These are phyloP conservation scores for Zymoseptoria crescenta DNA, from an alignment of 2,329 filamentous ascomycete species.

Conservation along the genomic window DNA sequence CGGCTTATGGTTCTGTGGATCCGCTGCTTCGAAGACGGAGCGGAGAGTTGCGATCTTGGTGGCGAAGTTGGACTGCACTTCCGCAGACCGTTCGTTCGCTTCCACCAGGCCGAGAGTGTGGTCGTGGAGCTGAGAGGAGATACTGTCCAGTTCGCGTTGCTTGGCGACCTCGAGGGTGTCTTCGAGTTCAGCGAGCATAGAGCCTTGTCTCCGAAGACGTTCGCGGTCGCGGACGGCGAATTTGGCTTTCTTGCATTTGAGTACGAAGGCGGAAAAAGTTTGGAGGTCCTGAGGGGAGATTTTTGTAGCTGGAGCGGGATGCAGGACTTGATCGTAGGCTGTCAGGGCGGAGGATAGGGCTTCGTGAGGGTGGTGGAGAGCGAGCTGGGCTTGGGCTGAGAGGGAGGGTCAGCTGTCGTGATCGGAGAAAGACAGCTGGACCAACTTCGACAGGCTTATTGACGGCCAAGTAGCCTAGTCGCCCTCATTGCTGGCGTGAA, in stretches of 20 bases:
- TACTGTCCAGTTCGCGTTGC: slow-evolving; percentile 33
- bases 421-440: neutral
- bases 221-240: slow-evolving; percentile 70
- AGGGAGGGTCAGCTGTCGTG: neutral
- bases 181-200: slow-evolving; percentile 55
- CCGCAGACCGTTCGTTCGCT: slow-evolving; percentile 40
- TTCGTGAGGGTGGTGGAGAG: slow-evolving; percentile 61
- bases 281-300: slow-evolving; percentile 27
- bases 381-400: slow-evolving; percentile 68
- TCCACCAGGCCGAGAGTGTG: slow-evolving; percentile 38
- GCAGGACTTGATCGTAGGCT: slow-evolving; percentile 54
- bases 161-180: slow-evolving; percentile 43
- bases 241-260: slow-evolving; percentile 74
- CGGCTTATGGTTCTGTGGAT: slow-evolving; percentile 37
- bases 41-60: slow-evolving; percentile 39
- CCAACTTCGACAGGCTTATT: neutral
- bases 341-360: slow-evolving; percentile 61
- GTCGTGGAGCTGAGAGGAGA: slow-evolving; percentile 24
- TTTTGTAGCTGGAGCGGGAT: slow-evolving; percentile 52
- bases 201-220: slow-evolving; percentile 48
- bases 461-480: neutral
- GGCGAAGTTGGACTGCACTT: slow-evolving; percentile 35
- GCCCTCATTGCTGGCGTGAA: no score
- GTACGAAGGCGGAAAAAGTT: slow-evolving; percentile 59
- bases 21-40: slow-evolving; percentile 40